Evolutionary conservation across 495 filamentous ascomycete species (phyloP), one percentile per base, ranked within the genome.

Genomic region (Penicillium cinerascens): DNA sequence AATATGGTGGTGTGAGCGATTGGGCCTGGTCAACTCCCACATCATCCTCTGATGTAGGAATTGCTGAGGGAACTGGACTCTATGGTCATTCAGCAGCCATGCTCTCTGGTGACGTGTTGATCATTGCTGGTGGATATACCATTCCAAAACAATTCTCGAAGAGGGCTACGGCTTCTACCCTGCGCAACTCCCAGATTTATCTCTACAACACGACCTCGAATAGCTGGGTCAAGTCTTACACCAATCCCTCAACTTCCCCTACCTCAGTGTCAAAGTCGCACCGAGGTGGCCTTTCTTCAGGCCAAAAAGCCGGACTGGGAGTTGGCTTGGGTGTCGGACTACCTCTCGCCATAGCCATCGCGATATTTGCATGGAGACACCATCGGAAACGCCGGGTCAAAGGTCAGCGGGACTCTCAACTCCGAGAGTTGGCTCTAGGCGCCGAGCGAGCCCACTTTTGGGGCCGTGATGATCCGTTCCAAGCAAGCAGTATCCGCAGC

Each of bases 51-150:
- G 49, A 71, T 13, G 25, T 54, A n/a, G 73, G 69, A 1, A 68
- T 80, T 2, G 52, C 66, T 2, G 68, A 76, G 44, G 80, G 78
- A 6, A 59, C 74, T 3, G 91, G 89, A 0, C 71, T 95, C 3
- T 95, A 88, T 62, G 92, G 92, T 4, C 92, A 97, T 66, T 92
- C 87, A 2, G 89, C 89, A 4, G 80, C 76, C 5, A 81, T 96
- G 77, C 78, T 97, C 15, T 86, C 88, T 17, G 92, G 91, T 2
- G 87, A 86, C 54, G 80, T 96, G 0, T 89, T 97, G 88, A 88
- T 97, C 87, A 72, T 95, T 23, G 78, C 85, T 40, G 92, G 92
- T 15, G 92, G 92, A 2, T 91, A 88, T 54, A 73, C 61, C 9
- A 95, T 96, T 49, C 68, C 81, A 7, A 66, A 64, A 25, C 59